Percentiles rank a stretch among this genome's conserved stretches.
phyloP scores from a whole-genome alignment of 495 filamentous ascomycete species.

The Neurospora hispaniola region DNA sequence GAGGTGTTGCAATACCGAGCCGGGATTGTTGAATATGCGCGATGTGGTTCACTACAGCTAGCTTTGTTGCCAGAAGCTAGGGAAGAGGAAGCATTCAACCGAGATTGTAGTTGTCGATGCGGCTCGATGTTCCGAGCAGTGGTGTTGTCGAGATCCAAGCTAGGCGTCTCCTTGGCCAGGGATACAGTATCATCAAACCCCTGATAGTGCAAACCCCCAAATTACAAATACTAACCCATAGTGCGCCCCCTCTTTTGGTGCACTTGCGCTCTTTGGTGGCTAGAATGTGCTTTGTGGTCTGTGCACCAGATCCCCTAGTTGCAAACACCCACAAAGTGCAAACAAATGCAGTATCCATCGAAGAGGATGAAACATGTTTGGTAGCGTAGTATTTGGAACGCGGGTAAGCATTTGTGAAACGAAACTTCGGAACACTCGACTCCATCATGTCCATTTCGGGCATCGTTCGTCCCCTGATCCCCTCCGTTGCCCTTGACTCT shows the following conservation, averaged over 20 bases:
- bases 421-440: background rate
- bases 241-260: too few relatives aligned
- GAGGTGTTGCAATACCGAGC: background rate
- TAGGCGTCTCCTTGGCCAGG: background rate
- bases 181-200: too few relatives aligned
- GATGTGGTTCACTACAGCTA: background rate
- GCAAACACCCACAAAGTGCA: too few relatives aligned
- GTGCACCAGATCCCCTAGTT: too few relatives aligned
- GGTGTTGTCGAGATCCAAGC: background rate
- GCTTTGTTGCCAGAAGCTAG: background rate
- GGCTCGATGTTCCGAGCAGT: background rate
- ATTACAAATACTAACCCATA: too few relatives aligned
- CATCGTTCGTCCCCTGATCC: background rate
- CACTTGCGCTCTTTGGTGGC: too few relatives aligned
- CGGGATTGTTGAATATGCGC: background rate
- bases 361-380: background rate
- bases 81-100: background rate
- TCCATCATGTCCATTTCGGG: background rate
- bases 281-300: too few relatives aligned
- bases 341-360: background rate
- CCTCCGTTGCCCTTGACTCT: background rate
- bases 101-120: background rate
- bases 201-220: too few relatives aligned
- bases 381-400: background rate
- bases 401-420: background rate